phyloP scores from a whole-genome alignment of 305 asterid species.

The Solanum hybrid region DNA sequence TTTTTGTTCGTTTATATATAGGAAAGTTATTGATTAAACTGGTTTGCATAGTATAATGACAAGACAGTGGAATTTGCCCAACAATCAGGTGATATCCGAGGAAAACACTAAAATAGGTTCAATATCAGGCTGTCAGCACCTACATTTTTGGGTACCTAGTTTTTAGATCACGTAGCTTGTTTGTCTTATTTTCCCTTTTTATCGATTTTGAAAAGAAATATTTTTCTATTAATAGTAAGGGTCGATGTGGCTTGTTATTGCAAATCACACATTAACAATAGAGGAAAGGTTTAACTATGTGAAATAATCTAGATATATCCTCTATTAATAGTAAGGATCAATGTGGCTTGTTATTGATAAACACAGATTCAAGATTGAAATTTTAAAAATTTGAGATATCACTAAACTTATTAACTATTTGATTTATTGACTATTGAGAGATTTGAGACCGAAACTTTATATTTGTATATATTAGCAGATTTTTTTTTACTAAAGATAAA shows the following conservation, averaged over 20 bases:
- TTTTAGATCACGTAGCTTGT: accelerated
- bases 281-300: neutral
- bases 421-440: too few species aligned
- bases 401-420: too few species aligned
- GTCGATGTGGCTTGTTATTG: neutral
- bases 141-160: neutral
- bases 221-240: too few species aligned
- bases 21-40: neutral
- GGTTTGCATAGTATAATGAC: neutral
- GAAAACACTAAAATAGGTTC: neutral
- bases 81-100: neutral
- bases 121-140: neutral
- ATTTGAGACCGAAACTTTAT: too few species aligned
- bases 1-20: neutral
- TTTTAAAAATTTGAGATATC: neutral
- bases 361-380: neutral
- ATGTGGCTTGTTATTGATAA: neutral
- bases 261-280: neutral
- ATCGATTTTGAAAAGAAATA: neutral
- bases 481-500: neutral
- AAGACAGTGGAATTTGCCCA: neutral
- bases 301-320: neutral
- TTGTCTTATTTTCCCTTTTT: neutral
- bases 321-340: neutral
- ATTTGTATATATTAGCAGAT: too few species aligned